Base-by-base conservation (phyloP, 768 basidiomycete species). In the Mycena belliarum region DNA sequence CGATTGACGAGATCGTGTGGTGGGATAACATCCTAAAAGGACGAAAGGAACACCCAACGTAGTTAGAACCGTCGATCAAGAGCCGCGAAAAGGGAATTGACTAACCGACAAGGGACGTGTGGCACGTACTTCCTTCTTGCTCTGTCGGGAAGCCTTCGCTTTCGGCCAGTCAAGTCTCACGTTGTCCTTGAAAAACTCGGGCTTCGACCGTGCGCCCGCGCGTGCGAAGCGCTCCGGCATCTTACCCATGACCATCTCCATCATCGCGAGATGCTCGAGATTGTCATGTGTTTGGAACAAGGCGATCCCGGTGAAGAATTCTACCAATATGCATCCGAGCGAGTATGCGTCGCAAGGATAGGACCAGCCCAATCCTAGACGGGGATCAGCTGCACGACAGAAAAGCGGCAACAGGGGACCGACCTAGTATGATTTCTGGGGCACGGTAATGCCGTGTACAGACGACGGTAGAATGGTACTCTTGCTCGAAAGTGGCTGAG, bases 251-350 rank as follows among this genome's bases (percentile, higher is more conserved):
- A 98, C 97, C 71, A 91, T 88, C 71, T 98, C 95, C 97, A 99
- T 99, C 97, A 99, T 99, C 38, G 96, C 97, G 15, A 99, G 85
- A 73, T 99, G 97, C 72, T 99, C 97, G 10, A 98, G 83, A 71
- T 99, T 98, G 74, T 98, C 96, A 68, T 98, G 97, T 0, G 97
- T 98, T 73, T 99, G 97, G 76, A 97, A 99, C n/a, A 99, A 82
- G 9, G 97, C 97, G 32, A 94, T 86, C 25, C 97, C 97, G 18
- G 97, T 99, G 76, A 86, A 96, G 72, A 99, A 98, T 72, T 99
- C 97, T 56, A 99, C 95, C 24, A 99, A 84, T 65, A 99, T 99
- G 75, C 97, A 99, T 8, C 97, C 97, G 49, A 99, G 82, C 18
- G 97, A 99, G 75, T 97, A 99, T 29, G 94, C 93, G 74, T 99